A percentile compares a stretch with the other conserved stretches of the same genome.
These are phyloP conservation scores for Colletotrichum abscissum DNA, from an alignment of 2,329 filamentous ascomycete species.

Conservation along the genomic window DNA sequence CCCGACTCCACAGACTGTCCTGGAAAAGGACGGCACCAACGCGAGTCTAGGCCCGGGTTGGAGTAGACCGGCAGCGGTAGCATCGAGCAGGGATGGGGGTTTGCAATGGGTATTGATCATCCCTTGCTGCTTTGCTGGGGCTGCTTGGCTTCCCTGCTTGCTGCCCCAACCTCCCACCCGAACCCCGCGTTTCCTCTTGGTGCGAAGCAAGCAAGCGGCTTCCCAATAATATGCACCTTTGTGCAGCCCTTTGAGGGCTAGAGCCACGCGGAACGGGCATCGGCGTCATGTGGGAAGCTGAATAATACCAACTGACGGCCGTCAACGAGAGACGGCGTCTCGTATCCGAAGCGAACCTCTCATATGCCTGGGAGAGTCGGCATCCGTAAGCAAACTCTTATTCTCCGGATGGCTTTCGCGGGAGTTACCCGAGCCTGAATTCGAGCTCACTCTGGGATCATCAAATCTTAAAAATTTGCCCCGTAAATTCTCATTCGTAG, in stretches of 20 bases:
- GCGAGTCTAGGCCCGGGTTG: constrained; percentile 4
- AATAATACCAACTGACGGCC: background rate
- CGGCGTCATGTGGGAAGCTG: background rate
- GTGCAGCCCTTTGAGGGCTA: background rate
- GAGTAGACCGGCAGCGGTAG: constrained; percentile 4
- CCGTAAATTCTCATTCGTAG: background rate
- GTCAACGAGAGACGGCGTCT: background rate
- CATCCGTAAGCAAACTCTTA: background rate
- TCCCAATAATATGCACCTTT: constrained; percentile 7
- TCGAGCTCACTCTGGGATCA: background rate
- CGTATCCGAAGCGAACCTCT: background rate
- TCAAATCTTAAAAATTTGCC: constrained; percentile 4
- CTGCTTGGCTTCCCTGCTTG: background rate
- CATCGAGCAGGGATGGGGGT: background rate
- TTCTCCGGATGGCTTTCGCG: background rate
- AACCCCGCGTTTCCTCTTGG: constrained; percentile 29
- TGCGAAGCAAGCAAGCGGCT: background rate
- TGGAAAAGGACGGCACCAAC: constrained; percentile 11
- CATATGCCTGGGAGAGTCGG: background rate
- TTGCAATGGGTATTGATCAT: constrained; percentile 18
- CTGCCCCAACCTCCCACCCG: background rate
- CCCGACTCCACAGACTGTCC: constrained; percentile 16
- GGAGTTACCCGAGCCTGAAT: constrained; percentile 1
- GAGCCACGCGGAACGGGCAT: background rate
- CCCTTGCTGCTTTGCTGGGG: background rate